Conservation (phyloP, 2,329 filamentous ascomycete species). For the Alternaria solani region DNA sequence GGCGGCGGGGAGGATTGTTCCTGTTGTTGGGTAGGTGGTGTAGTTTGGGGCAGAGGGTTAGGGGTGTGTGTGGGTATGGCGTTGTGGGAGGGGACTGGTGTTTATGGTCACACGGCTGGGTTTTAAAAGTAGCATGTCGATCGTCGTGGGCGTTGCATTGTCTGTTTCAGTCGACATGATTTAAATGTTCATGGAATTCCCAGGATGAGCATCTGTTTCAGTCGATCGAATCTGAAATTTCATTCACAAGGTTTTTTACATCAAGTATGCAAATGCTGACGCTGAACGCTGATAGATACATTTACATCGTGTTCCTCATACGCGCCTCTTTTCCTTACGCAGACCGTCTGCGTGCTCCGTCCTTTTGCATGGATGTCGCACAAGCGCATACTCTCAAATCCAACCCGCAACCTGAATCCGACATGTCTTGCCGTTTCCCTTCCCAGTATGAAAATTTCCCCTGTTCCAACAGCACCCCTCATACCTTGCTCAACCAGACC, state of each 20-base stretch:
- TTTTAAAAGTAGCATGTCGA: background rate
- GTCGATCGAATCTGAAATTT: background rate
- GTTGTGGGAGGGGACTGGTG: background rate
- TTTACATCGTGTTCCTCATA: background rate
- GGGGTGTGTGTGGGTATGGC: background rate
- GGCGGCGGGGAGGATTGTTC: constrained; percentile 29
- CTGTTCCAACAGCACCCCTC: background rate
- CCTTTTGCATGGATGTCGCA: background rate
- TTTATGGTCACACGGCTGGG: background rate
- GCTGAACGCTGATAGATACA: constrained; percentile 1
- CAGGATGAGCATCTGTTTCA: background rate
- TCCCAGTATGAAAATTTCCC: background rate
- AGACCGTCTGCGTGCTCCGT: background rate
- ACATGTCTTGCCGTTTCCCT: background rate
- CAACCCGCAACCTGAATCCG: background rate
- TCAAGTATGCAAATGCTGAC: background rate
- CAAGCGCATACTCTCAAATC: background rate
- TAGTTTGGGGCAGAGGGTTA: background rate
- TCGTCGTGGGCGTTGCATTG: background rate
- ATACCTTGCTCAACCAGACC: constrained; percentile 71
- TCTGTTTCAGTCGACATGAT: background rate
- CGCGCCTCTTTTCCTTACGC: background rate
- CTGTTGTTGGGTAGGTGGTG: constrained; percentile 28
- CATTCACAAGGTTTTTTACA: background rate
- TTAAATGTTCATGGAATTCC: background rate